Percentiles rank a stretch among this genome's conserved stretches.
These are phyloP conservation scores for Astrocystis sublimbata DNA, from an alignment of 495 filamentous ascomycete genomes.

Conservation along the genomic window DNA sequence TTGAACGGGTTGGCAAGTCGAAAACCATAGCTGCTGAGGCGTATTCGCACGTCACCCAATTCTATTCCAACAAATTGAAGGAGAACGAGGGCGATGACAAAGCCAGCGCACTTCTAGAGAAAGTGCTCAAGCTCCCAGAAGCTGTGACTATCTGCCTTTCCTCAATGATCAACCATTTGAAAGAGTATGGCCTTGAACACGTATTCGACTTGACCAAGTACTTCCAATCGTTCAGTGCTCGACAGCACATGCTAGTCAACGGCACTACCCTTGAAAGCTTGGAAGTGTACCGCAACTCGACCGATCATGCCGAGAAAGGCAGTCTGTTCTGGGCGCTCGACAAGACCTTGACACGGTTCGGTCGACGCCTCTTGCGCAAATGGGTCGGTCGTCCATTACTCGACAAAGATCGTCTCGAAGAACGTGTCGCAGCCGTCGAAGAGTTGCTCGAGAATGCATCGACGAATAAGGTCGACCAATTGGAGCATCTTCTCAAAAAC, in stretches of 20 bases:
- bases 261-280: constrained; percentile 93
- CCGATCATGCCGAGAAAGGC: constrained; percentile 81
- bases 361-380: constrained; percentile 81
- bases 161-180: constrained; percentile 93
- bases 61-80: constrained; percentile 89
- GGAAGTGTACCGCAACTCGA: constrained; percentile 95
- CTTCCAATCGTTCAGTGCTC: constrained; percentile 92
- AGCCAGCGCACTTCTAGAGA: constrained; percentile 69
- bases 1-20: constrained; percentile 73
- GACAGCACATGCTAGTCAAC: constrained; percentile 95
- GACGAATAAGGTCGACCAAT: constrained; percentile 66
- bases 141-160: constrained; percentile 90
- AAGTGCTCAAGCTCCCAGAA: constrained; percentile 82
- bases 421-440: constrained; percentile 84
- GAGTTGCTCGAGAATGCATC: constrained; percentile 74
- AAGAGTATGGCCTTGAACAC: constrained; percentile 92
- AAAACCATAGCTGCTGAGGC: constrained; percentile 84
- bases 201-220: constrained; percentile 97
- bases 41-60: constrained; percentile 87
- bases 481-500: constrained; percentile 67
- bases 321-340: constrained; percentile 96
- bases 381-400: constrained; percentile 95
- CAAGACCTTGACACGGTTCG: constrained; percentile 88
- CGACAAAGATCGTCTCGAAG: constrained; percentile 73
- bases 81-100: constrained; percentile 42